Percentiles rank a stretch among this genome's conserved stretches.
phyloP scores from a whole-genome alignment of 768 basidiomycete genomes.

The Rhizopogon sp. region DNA sequence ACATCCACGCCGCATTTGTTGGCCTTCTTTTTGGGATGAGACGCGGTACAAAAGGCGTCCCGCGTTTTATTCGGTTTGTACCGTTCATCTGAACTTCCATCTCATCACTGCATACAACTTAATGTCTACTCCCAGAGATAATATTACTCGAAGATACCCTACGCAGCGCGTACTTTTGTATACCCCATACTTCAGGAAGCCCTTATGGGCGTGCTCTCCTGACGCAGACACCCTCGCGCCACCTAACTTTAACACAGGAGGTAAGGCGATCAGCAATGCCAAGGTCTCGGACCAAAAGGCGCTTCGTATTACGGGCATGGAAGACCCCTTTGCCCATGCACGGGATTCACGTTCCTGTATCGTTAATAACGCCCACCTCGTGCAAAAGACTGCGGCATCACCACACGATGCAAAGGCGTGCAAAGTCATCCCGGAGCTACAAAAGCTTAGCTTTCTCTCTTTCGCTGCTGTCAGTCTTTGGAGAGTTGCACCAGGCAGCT shows the following conservation, averaged over 20 bases:
- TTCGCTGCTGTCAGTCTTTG: neutral
- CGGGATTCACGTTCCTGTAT: conserved; percentile 3
- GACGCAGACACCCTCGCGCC: conserved; percentile 4
- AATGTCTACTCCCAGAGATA: conserved; percentile 1
- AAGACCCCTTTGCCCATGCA: conserved; percentile 4
- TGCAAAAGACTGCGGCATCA: conserved; percentile 6
- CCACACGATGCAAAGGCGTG: conserved; percentile 26
- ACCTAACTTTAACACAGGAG: conserved; percentile 9
- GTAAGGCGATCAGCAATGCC: neutral
- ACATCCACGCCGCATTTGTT: conserved; percentile 4
- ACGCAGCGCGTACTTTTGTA: neutral
- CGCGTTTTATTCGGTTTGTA: neutral
- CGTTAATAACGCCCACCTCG: conserved; percentile 11
- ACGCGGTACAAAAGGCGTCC: conserved; percentile 15
- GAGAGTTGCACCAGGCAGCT: conserved; percentile 1
- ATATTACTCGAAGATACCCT: neutral
- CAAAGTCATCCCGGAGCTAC: neutral
- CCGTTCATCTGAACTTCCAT: neutral
- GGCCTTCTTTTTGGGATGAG: conserved; percentile 2
- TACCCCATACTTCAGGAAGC: conserved; percentile 6
- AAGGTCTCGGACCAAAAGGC: neutral
- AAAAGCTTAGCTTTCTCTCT: neutral
- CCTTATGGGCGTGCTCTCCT: conserved; percentile 8
- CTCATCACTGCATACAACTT: conserved; percentile 1
- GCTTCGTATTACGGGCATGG: neutral